A percentile compares a stretch with the other conserved stretches of the same genome.
Conservation (phyloP, 192 early-diverging fungal species). For the Coemansia sp. region DNA sequence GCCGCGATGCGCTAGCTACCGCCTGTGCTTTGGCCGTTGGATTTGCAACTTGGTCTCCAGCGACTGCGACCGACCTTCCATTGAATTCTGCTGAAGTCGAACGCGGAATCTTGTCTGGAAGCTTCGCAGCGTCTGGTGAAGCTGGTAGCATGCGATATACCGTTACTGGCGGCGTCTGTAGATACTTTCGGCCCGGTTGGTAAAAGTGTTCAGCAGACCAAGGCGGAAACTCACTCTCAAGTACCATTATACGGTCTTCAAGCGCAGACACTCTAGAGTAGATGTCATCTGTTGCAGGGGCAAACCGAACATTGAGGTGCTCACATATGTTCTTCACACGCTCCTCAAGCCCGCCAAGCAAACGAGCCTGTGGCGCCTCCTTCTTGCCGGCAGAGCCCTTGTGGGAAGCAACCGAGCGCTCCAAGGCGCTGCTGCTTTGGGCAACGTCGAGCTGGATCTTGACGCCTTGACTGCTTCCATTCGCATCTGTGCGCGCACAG, state of each 20-base stretch:
- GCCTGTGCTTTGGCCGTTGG: conserved; percentile 2
- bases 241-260: conserved; percentile 74
- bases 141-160: conserved; percentile 39
- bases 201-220: conserved; percentile 81
- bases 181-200: conserved; percentile 51
- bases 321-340: conserved; percentile 74
- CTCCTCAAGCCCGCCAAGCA: conserved; percentile 40
- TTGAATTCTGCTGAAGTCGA: neutral
- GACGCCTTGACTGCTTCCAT: conserved; percentile 72
- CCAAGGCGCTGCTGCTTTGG: conserved; percentile 58
- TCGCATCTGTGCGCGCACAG: conserved; percentile 76
- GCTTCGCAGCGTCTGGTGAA: neutral
- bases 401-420: conserved; percentile 54
- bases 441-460: conserved; percentile 77
- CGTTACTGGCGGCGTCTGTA: conserved; percentile 31
- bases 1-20: neutral
- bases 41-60: neutral
- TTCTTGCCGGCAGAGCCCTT: neutral
- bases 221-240: conserved; percentile 75
- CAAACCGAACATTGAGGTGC: conserved; percentile 72
- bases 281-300: conserved; percentile 38
- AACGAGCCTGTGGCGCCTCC: conserved; percentile 10
- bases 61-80: neutral
- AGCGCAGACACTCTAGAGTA: conserved; percentile 68
- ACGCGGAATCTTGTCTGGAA: neutral